Base-by-base conservation (phyloP, 2,329 filamentous ascomycete genomes). In the Colletotrichum horii region DNA sequence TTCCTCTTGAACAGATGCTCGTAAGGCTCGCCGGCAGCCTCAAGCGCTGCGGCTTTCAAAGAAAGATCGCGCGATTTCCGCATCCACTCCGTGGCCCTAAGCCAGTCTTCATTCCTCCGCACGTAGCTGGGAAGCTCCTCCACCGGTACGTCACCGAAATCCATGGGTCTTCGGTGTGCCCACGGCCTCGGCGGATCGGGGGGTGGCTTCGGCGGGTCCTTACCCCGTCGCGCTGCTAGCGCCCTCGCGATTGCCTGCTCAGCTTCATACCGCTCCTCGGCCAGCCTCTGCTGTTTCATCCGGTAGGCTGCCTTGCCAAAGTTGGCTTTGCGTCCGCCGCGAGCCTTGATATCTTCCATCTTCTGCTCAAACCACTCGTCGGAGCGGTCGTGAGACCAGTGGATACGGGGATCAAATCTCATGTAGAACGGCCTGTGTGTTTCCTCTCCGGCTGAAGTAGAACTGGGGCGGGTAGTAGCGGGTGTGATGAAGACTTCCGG, bases 381-480 rank as follows among this genome's bases (percentile, higher is more conserved):
- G 1, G 88, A 85, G 60, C 85, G 84, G 3, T 82, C 82, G 60
- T 87, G 84, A 2, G 84, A 84, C 82, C 86, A 88, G 67, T 90
- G 88, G 3, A 88, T 84, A 2, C 86, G 86, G 0, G 90, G 91
- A 79, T 93, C 88, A 4, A 91, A 83, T 64, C 86, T 82, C 1
- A 85, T 82, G 77, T 86, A 91, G 8, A 85, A 76, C 28, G 83
- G 84, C 32, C 83, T 80, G 3, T 16, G 43, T 32, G 83, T 78
- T 66, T 80, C 72, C 26, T 58, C 70, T 64, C 76, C 66, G 34
- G 73, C 26, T 11, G 36, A 56, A 12, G 74, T 61, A 6, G 60
- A 61, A 66, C 76, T 38, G 66, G 36, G 22, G 12, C 56, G 28
- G 3, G 22, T 34, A 2, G 61, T 36, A 14, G 48, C 64, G 5